Conservation (phyloP, 805 yeast species). For the Maudiozyma bulderi region DNA sequence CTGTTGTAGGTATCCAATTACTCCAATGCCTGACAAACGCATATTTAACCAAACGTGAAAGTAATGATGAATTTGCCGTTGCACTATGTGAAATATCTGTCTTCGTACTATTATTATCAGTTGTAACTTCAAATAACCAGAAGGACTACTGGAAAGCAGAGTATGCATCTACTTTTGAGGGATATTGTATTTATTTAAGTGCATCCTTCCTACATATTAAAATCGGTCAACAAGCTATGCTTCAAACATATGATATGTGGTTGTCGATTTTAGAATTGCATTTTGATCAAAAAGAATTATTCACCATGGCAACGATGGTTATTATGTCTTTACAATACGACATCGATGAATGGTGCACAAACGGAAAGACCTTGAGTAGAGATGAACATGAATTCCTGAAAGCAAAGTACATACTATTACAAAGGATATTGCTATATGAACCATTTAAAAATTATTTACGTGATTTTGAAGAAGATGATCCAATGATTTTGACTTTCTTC, state of each 20-base stretch:
- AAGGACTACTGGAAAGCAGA: slow-evolving; percentile 17
- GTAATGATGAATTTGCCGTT: slow-evolving; percentile 49
- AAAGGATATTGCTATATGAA: slow-evolving; percentile 40
- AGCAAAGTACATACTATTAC: slow-evolving; percentile 51
- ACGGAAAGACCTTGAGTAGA: slow-evolving; percentile 6
- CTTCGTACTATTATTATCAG: slow-evolving; percentile 38
- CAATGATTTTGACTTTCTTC: slow-evolving; percentile 31
- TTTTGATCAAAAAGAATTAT: slow-evolving; percentile 11
- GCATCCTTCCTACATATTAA: slow-evolving; percentile 39
- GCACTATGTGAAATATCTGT: slow-evolving; percentile 35
- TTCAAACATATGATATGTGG: slow-evolving; percentile 52
- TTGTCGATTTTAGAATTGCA: slow-evolving; percentile 31
- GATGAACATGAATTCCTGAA: slow-evolving; percentile 45
- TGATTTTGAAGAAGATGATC: slow-evolving; percentile 6
- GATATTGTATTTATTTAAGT: slow-evolving; percentile 37
- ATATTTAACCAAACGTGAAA: slow-evolving; percentile 40
- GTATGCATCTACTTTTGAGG: slow-evolving; percentile 26
- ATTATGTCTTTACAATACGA: slow-evolving; percentile 19
- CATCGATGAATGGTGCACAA: slow-evolving; percentile 6
- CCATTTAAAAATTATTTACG: slow-evolving; percentile 11
- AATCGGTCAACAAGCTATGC: slow-evolving; percentile 52
- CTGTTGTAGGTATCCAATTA: slow-evolving; percentile 44
- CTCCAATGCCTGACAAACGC: slow-evolving; percentile 37
- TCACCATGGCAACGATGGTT: slow-evolving; percentile 11
- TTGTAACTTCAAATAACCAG: slow-evolving; percentile 16